Evolutionary conservation across 805 yeast genomes (phyloP).

Genomic region (Candida tallmaniae): DNA sequence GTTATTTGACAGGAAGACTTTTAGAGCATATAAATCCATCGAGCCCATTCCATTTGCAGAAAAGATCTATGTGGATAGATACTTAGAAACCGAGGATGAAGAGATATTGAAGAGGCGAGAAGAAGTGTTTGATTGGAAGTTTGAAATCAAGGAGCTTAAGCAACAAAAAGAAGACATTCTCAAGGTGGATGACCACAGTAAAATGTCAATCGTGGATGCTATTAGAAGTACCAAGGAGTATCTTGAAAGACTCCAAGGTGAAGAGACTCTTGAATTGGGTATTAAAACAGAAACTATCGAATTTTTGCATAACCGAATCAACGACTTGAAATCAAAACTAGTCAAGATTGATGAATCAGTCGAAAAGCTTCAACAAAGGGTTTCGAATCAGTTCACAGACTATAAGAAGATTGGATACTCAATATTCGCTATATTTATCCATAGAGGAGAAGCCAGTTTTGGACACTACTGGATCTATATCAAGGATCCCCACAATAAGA

Average conservation of each 20-base stretch:
- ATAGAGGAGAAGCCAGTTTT: conserved; percentile 91
- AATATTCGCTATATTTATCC: conserved; percentile 88
- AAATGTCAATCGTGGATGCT: conserved; percentile 33
- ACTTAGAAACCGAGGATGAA: conserved; percentile 63
- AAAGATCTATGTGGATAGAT: conserved; percentile 79
- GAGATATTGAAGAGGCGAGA: conserved; percentile 48
- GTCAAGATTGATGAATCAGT: conserved; percentile 38
- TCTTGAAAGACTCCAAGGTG: conserved; percentile 43
- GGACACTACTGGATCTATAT: conserved; percentile 98
- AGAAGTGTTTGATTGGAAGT: conserved; percentile 62
- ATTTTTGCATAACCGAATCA: conserved; percentile 44
- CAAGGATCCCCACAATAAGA: conserved; percentile 59
- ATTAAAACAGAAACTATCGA: conserved; percentile 46
- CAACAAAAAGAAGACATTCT: conserved; percentile 40
- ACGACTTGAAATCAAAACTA: conserved; percentile 44
- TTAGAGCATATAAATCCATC: conserved; percentile 74
- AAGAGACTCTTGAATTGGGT: conserved; percentile 20
- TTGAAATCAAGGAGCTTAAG: conserved; percentile 42
- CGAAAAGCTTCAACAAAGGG: conserved; percentile 40
- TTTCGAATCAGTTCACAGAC: conserved; percentile 57
- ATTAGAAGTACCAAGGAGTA: conserved; percentile 55
- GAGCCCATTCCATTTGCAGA: conserved; percentile 81
- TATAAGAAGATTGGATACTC: conserved; percentile 69
- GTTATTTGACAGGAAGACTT: conserved; percentile 70
- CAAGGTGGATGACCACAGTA: conserved; percentile 34